Evolutionary conservation across 78 protist species (phyloP).

Genomic region (Polysphondylium violaceum): DNA sequence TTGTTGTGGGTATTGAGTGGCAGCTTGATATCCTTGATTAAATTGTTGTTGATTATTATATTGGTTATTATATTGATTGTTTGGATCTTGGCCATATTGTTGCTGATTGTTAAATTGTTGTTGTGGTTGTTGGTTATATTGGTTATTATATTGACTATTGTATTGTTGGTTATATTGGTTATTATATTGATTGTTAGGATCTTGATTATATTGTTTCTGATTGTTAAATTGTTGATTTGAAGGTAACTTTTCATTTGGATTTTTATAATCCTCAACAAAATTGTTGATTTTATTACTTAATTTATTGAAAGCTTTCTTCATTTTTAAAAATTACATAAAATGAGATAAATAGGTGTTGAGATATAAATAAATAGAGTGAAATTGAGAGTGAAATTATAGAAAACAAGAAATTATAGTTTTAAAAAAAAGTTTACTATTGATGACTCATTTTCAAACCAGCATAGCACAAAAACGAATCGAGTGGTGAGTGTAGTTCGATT

Average conservation of each 20-base stretch:
- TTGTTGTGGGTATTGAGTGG: neutral
- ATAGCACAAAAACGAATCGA: no score
- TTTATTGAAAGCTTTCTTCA: no score
- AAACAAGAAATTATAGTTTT: no score
- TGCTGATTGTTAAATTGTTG: constrained; percentile 1
- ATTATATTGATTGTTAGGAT: neutral
- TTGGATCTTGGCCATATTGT: neutral
- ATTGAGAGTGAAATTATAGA: no score
- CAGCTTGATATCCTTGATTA: neutral
- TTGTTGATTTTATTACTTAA: constrained; percentile 14
- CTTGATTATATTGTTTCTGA: neutral
- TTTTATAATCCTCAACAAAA: constrained; percentile 12
- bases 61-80: neutral
- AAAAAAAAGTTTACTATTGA: no score
- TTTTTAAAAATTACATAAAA: no score
- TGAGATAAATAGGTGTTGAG: no score
- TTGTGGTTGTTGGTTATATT: neutral
- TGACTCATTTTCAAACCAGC: no score
- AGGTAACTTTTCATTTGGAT: neutral
- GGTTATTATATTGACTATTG: neutral
- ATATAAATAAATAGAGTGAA: no score
- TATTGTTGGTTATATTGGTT: neutral
- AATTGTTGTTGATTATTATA: constrained; percentile 26
- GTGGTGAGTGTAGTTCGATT: no score
- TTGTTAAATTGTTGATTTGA: neutral